phyloP scores from a whole-genome alignment of 108 stramenopile genomes.

The Aurantiochytrium sp. region DNA sequence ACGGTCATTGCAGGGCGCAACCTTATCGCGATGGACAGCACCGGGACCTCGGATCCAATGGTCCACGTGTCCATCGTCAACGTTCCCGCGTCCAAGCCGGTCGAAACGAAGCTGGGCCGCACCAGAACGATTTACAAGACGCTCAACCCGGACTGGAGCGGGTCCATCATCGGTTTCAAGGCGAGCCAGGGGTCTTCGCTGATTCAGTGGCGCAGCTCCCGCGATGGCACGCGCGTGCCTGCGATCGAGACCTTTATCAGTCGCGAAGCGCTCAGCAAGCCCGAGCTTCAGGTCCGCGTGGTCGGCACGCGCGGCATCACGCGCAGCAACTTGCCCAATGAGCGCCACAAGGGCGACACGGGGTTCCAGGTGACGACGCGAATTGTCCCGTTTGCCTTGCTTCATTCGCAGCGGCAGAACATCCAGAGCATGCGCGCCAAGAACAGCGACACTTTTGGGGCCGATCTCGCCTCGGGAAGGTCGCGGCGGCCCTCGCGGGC shows the following conservation, averaged over 20 bases:
- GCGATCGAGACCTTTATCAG: not conserved
- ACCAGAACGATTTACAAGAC: not conserved
- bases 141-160: constrained; percentile 23
- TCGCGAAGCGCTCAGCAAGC: not conserved
- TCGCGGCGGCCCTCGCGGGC: no score
- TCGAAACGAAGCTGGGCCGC: not conserved
- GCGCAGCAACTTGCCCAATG: not conserved
- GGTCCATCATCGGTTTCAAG: not conserved
- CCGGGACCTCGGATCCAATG: not conserved
- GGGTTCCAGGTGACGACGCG: not conserved
- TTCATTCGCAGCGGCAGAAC: not conserved
- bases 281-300: not conserved
- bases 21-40: not conserved
- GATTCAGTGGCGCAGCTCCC: not conserved
- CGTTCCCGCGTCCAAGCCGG: not conserved
- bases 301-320: not conserved
- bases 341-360: not conserved
- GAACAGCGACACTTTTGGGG: not conserved
- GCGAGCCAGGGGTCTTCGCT: not conserved
- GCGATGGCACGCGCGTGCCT: constrained; percentile 4
- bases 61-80: not conserved
- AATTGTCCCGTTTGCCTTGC: not conserved
- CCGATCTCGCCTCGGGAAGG: not conserved
- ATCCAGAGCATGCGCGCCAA: not conserved
- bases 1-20: not conserved